phyloP scores from a whole-genome alignment of 139 green algal species.

The Nannochloris sp. region DNA sequence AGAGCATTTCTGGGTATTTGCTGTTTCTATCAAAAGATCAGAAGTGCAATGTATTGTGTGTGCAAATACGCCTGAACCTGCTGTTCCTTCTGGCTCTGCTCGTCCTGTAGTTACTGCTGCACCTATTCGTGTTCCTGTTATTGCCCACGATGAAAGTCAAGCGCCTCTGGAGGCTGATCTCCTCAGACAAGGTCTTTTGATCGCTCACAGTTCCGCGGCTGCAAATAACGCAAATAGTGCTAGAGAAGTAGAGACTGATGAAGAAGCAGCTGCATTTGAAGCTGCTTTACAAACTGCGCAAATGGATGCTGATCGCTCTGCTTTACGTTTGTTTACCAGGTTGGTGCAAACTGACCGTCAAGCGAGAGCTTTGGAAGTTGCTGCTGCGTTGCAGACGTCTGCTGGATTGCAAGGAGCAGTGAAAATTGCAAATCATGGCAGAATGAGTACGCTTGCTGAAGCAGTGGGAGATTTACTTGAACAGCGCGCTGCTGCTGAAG shows the following conservation, averaged over 20 bases:
- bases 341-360: conserved; percentile 35
- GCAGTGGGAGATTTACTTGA: neutral
- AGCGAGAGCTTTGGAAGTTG: conserved; percentile 44
- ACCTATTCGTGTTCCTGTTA: conserved; percentile 34
- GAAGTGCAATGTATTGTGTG: conserved; percentile 65
- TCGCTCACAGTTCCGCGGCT: neutral
- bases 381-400: conserved; percentile 31
- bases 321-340: conserved; percentile 21
- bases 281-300: conserved; percentile 14
- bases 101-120: conserved; percentile 58
- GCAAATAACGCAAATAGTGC: neutral
- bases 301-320: conserved; percentile 26
- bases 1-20: conserved; percentile 70
- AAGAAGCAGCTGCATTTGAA: neutral
- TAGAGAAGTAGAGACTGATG: too few species aligned
- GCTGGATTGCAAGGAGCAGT: conserved; percentile 36
- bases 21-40: conserved; percentile 15
- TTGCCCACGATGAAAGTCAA: conserved; percentile 23
- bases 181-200: neutral
- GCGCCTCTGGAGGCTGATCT: conserved; percentile 31
- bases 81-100: conserved; percentile 38
- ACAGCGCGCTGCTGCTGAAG: neutral
- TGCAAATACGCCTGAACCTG: conserved; percentile 14
- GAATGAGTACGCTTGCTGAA: conserved; percentile 15
- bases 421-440: conserved; percentile 49